Percentiles rank a stretch among this genome's conserved stretches.
These are phyloP conservation scores for Oldenlandia corymbosa DNA, from an alignment of 257 asterid species.

Conservation along the genomic window DNA sequence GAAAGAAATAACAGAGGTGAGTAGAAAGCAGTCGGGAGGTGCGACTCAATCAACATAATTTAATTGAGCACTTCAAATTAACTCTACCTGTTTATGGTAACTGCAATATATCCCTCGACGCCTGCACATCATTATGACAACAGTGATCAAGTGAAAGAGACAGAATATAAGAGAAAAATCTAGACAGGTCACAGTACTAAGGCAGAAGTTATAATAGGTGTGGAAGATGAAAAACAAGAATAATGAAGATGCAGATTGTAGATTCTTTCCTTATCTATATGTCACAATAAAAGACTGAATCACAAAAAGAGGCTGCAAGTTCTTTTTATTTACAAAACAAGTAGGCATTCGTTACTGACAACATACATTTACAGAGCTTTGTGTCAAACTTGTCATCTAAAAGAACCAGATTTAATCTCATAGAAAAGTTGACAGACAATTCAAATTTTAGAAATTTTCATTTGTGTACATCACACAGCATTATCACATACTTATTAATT, in stretches of 20 bases:
- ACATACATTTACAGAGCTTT: background rate
- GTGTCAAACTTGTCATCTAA: background rate
- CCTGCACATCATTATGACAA: constrained; percentile 33
- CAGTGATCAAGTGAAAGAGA: constrained; percentile 7
- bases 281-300: background rate
- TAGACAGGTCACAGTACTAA: background rate
- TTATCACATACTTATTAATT: constrained; percentile 53
- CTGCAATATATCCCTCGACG: constrained; percentile 58
- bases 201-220: too few species aligned
- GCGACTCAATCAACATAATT: background rate
- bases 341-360: background rate
- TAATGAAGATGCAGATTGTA: too few species aligned
- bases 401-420: background rate
- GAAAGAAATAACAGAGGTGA: constrained; percentile 10
- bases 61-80: constrained; percentile 11
- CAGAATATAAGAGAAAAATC: background rate
- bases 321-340: background rate
- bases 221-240: too few species aligned
- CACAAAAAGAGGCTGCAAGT: background rate
- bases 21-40: background rate
- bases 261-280: background rate
- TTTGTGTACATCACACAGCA: background rate
- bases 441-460: too few species aligned
- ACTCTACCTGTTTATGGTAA: constrained; percentile 58
- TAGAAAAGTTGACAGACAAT: background rate